Conservation (phyloP, 805 yeast species). For the Tetrapisispora arboricola region DNA sequence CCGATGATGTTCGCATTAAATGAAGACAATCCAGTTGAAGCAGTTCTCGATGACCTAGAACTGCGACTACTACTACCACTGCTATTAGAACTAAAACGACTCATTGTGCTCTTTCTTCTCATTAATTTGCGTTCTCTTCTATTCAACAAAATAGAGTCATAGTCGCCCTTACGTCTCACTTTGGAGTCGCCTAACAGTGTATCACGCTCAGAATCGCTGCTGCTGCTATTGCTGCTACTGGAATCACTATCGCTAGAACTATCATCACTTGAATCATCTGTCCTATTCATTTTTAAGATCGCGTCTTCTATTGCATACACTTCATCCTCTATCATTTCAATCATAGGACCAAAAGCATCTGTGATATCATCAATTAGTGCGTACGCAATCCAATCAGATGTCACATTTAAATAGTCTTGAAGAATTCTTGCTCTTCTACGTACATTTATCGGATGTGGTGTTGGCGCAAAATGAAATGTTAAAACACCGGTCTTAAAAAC, state of each 20-base stretch:
- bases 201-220: slow-evolving; percentile 7
- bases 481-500: slow-evolving; percentile 87
- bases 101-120: slow-evolving; percentile 3
- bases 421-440: slow-evolving; percentile 84
- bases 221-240: slow-evolving; percentile 8
- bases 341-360: slow-evolving; percentile 95
- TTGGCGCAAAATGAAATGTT: slow-evolving; percentile 88
- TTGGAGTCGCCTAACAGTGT: neutral
- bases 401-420: slow-evolving; percentile 78
- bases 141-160: neutral
- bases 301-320: slow-evolving; percentile 93
- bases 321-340: slow-evolving; percentile 86
- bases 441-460: slow-evolving; percentile 94
- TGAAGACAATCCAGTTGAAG: slow-evolving; percentile 28
- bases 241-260: slow-evolving; percentile 17
- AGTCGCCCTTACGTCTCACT: slow-evolving; percentile 1
- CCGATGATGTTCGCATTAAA: slow-evolving; percentile 40
- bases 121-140: neutral
- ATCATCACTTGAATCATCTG: slow-evolving; percentile 35
- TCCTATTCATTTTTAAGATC: slow-evolving; percentile 76
- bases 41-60: slow-evolving; percentile 14
- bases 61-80: slow-evolving; percentile 1
- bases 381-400: slow-evolving; percentile 95
- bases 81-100: slow-evolving; percentile 1
- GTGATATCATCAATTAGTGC: slow-evolving; percentile 95